Percentiles rank a stretch among this genome's conserved stretches.
Evolutionary conservation across 2,329 filamentous ascomycete genomes (phyloP).

Genomic region (Pseudocercospora crystallina): DNA sequence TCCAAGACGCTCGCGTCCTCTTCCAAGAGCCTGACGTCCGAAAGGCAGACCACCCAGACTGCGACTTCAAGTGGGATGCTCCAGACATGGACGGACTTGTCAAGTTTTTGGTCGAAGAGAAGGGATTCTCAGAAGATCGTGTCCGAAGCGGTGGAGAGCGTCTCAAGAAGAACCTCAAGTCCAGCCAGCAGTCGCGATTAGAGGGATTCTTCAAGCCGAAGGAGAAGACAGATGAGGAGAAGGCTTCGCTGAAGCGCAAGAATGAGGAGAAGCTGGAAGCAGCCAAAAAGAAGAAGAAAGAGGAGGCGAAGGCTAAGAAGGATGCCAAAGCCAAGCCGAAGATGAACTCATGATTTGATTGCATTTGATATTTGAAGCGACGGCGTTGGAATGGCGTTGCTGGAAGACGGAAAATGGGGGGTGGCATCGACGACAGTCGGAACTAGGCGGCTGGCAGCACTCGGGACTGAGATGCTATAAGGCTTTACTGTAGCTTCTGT

Average conservation of each 20-base stretch:
- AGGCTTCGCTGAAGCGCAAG: conserved; percentile 85
- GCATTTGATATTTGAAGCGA: conserved; percentile 18
- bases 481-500: no score
- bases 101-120: conserved; percentile 86
- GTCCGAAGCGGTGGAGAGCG: conserved; percentile 76
- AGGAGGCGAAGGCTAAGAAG: conserved; percentile 93
- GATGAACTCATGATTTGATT: conserved; percentile 32
- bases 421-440: background rate
- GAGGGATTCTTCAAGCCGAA: conserved; percentile 97
- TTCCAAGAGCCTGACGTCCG: conserved; percentile 92
- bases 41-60: conserved; percentile 76
- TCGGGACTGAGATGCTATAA: no score
- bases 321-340: conserved; percentile 80
- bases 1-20: conserved; percentile 82
- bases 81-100: conserved; percentile 89
- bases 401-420: background rate
- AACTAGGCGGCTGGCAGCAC: no score
- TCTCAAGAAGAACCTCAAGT: conserved; percentile 87
- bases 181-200: conserved; percentile 81
- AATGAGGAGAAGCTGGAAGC: conserved; percentile 87
- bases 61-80: conserved; percentile 97
- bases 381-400: conserved; percentile 23
- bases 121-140: conserved; percentile 94
- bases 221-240: conserved; percentile 83
- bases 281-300: conserved; percentile 93